A percentile compares a stretch with the other conserved stretches of the same genome.
phyloP scores from a whole-genome alignment of 169 alveolate genomes.

The Plasmodium falciparum region DNA sequence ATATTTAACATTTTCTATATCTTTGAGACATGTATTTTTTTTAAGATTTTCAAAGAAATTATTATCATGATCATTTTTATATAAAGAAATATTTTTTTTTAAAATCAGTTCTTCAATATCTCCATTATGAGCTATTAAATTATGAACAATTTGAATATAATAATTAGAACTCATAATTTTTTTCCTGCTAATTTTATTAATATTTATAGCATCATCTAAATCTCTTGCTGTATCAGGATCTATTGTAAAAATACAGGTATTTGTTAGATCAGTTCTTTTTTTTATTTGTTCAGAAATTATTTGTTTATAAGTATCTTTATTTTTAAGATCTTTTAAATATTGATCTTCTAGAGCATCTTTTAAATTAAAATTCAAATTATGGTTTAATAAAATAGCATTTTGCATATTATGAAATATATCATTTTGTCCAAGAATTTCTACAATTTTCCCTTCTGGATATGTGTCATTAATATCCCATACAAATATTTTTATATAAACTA shows the following conservation, averaged over 20 bases:
- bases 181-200: conserved; percentile 50
- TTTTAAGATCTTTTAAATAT: conserved; percentile 34
- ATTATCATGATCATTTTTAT: conserved; percentile 39
- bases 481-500: conserved; percentile 53
- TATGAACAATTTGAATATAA: conserved; percentile 55
- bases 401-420: conserved; percentile 74
- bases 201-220: conserved; percentile 84
- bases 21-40: conserved; percentile 20
- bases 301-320: conserved; percentile 16
- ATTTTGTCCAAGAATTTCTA: conserved; percentile 57
- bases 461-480: conserved; percentile 24
- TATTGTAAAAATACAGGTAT: conserved; percentile 79
- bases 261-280: conserved; percentile 43
- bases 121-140: conserved; percentile 65
- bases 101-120: conserved; percentile 69
- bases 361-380: conserved; percentile 51
- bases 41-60: conserved; percentile 25
- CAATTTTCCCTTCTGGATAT: conserved; percentile 70
- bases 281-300: conserved; percentile 53
- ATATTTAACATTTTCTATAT: conserved; percentile 36
- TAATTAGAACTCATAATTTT: conserved; percentile 25
- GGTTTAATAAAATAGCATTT: conserved; percentile 58
- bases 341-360: conserved; percentile 66
- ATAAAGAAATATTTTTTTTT: conserved; percentile 46
- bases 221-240: conserved; percentile 87